Conservation (phyloP, 2,329 filamentous ascomycete species). For the Coniochaeta ligniaria region DNA sequence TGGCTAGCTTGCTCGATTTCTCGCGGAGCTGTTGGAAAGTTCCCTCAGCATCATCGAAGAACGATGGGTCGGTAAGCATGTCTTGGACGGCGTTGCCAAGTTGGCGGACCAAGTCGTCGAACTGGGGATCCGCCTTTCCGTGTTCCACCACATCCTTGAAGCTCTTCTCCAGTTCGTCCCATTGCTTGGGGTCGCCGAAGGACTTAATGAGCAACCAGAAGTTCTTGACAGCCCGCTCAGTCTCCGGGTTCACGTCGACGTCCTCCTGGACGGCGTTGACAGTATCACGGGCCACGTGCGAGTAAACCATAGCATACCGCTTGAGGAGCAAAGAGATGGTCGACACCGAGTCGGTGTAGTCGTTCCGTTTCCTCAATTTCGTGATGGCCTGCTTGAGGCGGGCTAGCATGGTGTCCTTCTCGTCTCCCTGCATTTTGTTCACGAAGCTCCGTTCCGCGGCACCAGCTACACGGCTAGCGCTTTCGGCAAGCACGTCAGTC, state of each 20-base stretch:
- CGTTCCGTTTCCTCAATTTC: conserved; percentile 66
- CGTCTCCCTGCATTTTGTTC: conserved; percentile 65
- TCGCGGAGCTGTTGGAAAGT: conserved; percentile 43
- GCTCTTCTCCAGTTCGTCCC: conserved; percentile 64
- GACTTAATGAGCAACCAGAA: conserved; percentile 76
- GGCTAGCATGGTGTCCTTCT: conserved; percentile 64
- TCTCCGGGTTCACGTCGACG: conserved; percentile 63
- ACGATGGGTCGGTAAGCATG: conserved; percentile 77
- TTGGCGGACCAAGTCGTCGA: conserved; percentile 69
- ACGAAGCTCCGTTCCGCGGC: conserved; percentile 64
- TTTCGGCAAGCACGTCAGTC: conserved; percentile 44
- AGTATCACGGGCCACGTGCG: conserved; percentile 62
- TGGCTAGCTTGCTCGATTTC: conserved; percentile 56
- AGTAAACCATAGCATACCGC: conserved; percentile 72
- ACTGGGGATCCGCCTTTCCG: conserved; percentile 70
- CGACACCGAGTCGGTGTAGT: conserved; percentile 83
- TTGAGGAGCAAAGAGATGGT: conserved; percentile 69
- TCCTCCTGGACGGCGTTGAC: conserved; percentile 62
- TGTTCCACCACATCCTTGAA: conserved; percentile 68
- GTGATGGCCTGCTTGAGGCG: conserved; percentile 70
- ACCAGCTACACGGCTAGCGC: conserved; percentile 40
- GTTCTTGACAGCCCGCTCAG: conserved; percentile 68
- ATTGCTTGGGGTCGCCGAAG: conserved; percentile 67
- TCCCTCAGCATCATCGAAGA: conserved; percentile 67
- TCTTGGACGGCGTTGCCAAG: conserved; percentile 69